Conservation (phyloP, 805 yeast genomes). For the Kodamaea laetipori region DNA sequence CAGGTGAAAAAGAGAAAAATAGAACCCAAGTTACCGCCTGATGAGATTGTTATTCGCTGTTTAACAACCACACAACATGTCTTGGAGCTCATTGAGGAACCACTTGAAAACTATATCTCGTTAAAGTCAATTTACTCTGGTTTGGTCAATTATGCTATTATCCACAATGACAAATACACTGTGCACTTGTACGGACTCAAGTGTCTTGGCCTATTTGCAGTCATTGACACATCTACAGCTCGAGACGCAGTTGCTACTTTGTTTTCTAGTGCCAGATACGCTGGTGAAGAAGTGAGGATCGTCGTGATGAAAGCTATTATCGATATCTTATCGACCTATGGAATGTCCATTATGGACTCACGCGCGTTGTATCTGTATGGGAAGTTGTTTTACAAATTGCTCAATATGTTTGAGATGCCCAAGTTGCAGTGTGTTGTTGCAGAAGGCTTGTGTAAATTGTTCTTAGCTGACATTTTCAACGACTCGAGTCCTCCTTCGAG, state of each 20-base stretch:
- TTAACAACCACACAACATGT: conserved; percentile 67
- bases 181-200: conserved; percentile 65
- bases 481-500: conserved; percentile 35
- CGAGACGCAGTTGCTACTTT: conserved; percentile 62
- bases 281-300: conserved; percentile 61
- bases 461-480: conserved; percentile 71
- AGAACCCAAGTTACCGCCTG: conserved; percentile 45
- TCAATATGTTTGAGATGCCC: conserved; percentile 58
- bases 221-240: conserved; percentile 52
- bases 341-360: conserved; percentile 63
- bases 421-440: conserved; percentile 78
- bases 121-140: conserved; percentile 71
- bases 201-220: conserved; percentile 78
- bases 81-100: conserved; percentile 65
- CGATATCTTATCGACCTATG: conserved; percentile 79
- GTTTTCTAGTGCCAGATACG: conserved; percentile 68
- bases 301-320: conserved; percentile 70
- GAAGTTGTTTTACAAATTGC: conserved; percentile 61
- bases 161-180: conserved; percentile 46
- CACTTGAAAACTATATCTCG: conserved; percentile 64
- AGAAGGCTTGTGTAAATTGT: conserved; percentile 81
- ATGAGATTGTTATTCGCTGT: conserved; percentile 59
- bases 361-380: conserved; percentile 26
- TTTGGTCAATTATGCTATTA: conserved; percentile 76
- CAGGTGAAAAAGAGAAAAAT: conserved; percentile 32